Evolutionary conservation across 2,329 filamentous ascomycete species (phyloP), one percentile per base, ranked within the genome.

Genomic region (Aspergillus vadensis): DNA sequence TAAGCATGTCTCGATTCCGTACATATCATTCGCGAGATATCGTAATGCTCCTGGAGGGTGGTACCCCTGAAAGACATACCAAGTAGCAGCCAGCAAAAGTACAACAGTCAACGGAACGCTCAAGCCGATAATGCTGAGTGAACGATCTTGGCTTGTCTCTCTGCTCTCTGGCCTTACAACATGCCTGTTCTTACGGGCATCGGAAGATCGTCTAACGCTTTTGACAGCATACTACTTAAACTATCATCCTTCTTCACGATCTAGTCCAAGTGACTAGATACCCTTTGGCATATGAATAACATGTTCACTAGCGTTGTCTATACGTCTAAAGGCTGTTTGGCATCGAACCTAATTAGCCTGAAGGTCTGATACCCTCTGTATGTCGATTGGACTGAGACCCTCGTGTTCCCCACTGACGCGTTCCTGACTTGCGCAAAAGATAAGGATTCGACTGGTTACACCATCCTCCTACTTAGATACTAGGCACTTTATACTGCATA

Each of bases 381-480:
- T 56, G 57, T 54, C 59, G 41, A 66, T 66, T 70, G 67, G 68
- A 51, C 54, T 54, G 49, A 36, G 57, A 55, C 44, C 55, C 60
- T 67, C 58, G 63, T 65, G 48, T 64, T 65, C 67, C 64, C 69
- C 69, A 72, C 69, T 43, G 58, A 67, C 64, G 67, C 65, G 69
- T 71, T 69, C 69, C 69, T 72, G 70, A 69, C 66, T 68, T 68
- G 66, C 36, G 57, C 59, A 59, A 43, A 62, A 63, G 59, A 58
- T 53, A 61, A 51, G 51, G n/a, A 43, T 19, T 25, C n/a, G 52
- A 17, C 52, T 23, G 39, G 39, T 47, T 44, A 55, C 39, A 55
- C 51, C n/a, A 43, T 12, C 7, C 10, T 9, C 32, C 32, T 14
- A 39, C 17, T 14, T 53, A 36, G 14, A 39, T 53, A 51, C 41